Conservation (phyloP, 257 asterid species). For the Primulina eburnea region DNA sequence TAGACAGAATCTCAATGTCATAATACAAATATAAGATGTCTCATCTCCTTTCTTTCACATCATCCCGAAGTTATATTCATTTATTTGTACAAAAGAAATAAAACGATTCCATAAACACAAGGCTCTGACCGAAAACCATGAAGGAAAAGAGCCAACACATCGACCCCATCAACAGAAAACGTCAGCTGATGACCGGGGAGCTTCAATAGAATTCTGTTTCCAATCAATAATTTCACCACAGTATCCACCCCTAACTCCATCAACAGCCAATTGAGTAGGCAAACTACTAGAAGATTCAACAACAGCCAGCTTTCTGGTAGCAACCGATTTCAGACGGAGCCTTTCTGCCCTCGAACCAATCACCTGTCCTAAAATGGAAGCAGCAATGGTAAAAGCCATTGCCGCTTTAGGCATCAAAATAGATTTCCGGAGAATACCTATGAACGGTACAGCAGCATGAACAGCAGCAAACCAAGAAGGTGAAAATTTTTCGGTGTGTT, state of each 20-base stretch:
- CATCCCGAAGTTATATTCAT: constrained; percentile 8
- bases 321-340: constrained; percentile 55
- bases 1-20: not conserved
- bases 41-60: constrained; percentile 15
- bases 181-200: constrained; percentile 28
- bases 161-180: constrained; percentile 26
- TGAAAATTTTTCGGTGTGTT: constrained; percentile 80
- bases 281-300: constrained; percentile 29
- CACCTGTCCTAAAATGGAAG: constrained; percentile 83
- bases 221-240: constrained; percentile 36
- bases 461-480: constrained; percentile 90
- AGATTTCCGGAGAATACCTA: constrained; percentile 82
- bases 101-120: not conserved
- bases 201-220: constrained; percentile 23
- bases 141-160: constrained; percentile 4
- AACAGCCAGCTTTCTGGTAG: constrained; percentile 29
- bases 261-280: constrained; percentile 19
- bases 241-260: constrained; percentile 31
- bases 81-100: not conserved
- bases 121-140: constrained; percentile 1
- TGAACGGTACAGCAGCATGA: constrained; percentile 94
- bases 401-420: constrained; percentile 87
- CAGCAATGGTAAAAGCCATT: constrained; percentile 92
- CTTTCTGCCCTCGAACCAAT: constrained; percentile 94
- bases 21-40: constrained; percentile 1